A percentile compares a stretch with the other conserved stretches of the same genome.
phyloP scores from a whole-genome alignment of 1,284 basidiomycete species.

The Stereum hirsutum region DNA sequence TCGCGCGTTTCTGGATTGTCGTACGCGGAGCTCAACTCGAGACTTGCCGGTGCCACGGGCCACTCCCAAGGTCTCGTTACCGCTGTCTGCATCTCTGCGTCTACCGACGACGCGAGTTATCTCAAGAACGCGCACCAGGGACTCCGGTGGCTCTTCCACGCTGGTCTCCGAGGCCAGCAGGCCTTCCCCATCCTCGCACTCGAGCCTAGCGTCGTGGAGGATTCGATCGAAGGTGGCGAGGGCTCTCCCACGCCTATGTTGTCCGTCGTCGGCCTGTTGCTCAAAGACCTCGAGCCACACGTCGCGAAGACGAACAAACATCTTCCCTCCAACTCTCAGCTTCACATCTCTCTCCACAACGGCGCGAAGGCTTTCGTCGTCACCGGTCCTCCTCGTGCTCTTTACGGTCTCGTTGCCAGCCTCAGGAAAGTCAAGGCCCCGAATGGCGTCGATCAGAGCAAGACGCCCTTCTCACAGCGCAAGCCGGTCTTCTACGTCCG shows the following conservation, averaged over 20 bases:
- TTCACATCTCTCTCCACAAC: slow-evolving; percentile 88
- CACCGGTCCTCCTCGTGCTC: slow-evolving; percentile 86
- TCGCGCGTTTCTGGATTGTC: slow-evolving; percentile 68
- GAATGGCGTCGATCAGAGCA: slow-evolving; percentile 86
- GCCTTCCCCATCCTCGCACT: slow-evolving; percentile 91
- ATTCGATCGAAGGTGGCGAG: slow-evolving; percentile 88
- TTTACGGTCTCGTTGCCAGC: slow-evolving; percentile 89
- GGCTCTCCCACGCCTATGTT: slow-evolving; percentile 94
- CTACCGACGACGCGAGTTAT: slow-evolving; percentile 69
- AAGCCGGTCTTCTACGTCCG: slow-evolving; percentile 91
- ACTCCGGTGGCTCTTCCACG: slow-evolving; percentile 88
- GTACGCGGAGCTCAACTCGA: slow-evolving; percentile 73
- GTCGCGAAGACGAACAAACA: slow-evolving; percentile 86
- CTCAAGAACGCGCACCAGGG: slow-evolving; percentile 75
- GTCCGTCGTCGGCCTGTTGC: slow-evolving; percentile 75
- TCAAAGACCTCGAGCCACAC: slow-evolving; percentile 76
- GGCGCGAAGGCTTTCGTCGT: slow-evolving; percentile 88
- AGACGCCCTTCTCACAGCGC: slow-evolving; percentile 88
- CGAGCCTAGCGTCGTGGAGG: slow-evolving; percentile 82
- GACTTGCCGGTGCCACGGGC: slow-evolving; percentile 84
- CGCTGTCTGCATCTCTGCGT: slow-evolving; percentile 82
- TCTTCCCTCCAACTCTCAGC: slow-evolving; percentile 69
- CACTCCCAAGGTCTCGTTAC: slow-evolving; percentile 97
- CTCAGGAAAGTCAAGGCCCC: slow-evolving; percentile 87
- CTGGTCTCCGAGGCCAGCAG: slow-evolving; percentile 88